Evolutionary conservation across 805 yeast genomes (phyloP).

Genomic region (Hanseniaspora thailandica): DNA sequence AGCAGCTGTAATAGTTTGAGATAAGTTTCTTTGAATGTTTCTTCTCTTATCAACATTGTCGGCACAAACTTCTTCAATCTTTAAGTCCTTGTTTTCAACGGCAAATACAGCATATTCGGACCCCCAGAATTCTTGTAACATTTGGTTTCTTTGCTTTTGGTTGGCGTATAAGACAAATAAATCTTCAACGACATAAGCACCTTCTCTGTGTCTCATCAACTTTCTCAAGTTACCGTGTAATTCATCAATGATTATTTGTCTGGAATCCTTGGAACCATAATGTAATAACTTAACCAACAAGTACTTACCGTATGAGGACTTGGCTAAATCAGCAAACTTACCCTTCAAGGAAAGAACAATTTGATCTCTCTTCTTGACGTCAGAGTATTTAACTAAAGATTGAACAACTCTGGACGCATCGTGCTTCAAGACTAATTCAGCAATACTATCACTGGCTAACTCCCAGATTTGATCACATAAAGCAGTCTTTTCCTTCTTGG

Average conservation of each 20-base stretch:
- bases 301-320: conserved; percentile 89
- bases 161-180: conserved; percentile 74
- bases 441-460: conserved; percentile 59
- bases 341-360: conserved; percentile 63
- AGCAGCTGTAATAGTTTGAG: conserved; percentile 75
- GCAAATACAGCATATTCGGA: conserved; percentile 84
- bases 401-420: conserved; percentile 95
- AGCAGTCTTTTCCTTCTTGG: conserved; percentile 63
- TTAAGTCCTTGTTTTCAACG: conserved; percentile 54
- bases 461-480: conserved; percentile 78
- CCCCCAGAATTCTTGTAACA: conserved; percentile 95
- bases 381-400: conserved; percentile 76
- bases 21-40: conserved; percentile 60
- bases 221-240: conserved; percentile 84
- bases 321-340: conserved; percentile 67
- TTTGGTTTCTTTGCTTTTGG: conserved; percentile 72
- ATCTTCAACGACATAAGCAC: conserved; percentile 95
- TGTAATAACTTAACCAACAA: conserved; percentile 76
- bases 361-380: conserved; percentile 63
- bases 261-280: conserved; percentile 75
- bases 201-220: conserved; percentile 92
- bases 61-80: conserved; percentile 51
- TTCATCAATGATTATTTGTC: conserved; percentile 66
- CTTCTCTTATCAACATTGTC: conserved; percentile 69
- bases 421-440: conserved; percentile 83